Percentiles rank a stretch among this genome's conserved stretches.
Evolutionary conservation across 495 filamentous ascomycete species (phyloP).

Genomic region (Podospora appendiculata): DNA sequence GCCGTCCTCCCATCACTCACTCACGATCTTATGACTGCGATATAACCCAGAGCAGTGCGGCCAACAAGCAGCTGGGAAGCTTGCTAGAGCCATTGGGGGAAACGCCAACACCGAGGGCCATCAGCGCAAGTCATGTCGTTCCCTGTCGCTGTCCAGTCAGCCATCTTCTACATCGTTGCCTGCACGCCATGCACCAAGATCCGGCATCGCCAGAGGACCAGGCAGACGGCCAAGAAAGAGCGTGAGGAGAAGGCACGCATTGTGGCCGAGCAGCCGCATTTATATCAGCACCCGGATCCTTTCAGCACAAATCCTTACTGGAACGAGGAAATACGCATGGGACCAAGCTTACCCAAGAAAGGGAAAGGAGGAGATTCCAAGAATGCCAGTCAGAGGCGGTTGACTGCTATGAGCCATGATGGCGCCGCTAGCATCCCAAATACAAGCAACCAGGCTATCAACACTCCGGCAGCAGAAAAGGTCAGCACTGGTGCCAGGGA

Average conservation of each 20-base stretch:
- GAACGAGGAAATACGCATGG: slow-evolving; percentile 73
- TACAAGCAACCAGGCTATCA: slow-evolving; percentile 16
- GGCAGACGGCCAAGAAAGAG: slow-evolving; percentile 53
- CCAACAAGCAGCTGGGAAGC: no score
- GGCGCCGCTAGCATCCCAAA: slow-evolving; percentile 24
- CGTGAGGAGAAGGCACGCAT: slow-evolving; percentile 51
- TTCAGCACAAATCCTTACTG: slow-evolving; percentile 82
- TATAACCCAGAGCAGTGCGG: no score
- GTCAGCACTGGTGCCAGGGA: slow-evolving; percentile 16
- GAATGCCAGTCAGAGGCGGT: slow-evolving; percentile 38
- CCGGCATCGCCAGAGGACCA: slow-evolving; percentile 54
- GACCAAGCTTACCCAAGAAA: slow-evolving; percentile 63
- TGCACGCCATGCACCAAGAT: slow-evolving; percentile 72
- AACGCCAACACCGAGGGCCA: no score
- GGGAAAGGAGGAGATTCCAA: slow-evolving; percentile 41
- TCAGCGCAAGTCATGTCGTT: slow-evolving; percentile 39
- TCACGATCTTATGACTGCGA: no score
- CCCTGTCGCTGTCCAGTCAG: slow-evolving; percentile 58
- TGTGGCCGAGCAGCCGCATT: slow-evolving; percentile 58
- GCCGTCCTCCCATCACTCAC: no score
- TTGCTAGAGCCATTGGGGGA: no score
- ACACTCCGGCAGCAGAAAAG: slow-evolving; percentile 12
- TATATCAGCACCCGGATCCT: slow-evolving; percentile 72
- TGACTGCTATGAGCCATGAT: slow-evolving; percentile 39
- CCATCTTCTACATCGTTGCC: slow-evolving; percentile 76